Evolutionary conservation across 495 filamentous ascomycete genomes (phyloP).

Genomic region (Cryomyces minteri): DNA sequence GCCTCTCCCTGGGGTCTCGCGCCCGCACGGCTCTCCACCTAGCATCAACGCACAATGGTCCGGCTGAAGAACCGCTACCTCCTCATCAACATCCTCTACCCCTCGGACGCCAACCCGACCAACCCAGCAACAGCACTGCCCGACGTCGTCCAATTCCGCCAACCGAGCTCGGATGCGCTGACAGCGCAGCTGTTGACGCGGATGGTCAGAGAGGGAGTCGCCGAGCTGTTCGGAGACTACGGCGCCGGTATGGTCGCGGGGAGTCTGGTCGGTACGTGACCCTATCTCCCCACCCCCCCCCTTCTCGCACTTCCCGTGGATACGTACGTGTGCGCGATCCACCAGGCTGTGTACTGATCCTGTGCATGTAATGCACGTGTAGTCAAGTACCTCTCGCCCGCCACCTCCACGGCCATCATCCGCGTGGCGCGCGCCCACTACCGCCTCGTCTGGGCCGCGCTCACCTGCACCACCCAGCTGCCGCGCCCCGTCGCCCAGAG

Average conservation of each 20-base stretch:
- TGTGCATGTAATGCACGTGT: neutral
- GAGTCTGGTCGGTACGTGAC: conserved; percentile 38
- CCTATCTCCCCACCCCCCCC: neutral
- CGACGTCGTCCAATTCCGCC: conserved; percentile 48
- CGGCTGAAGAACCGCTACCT: conserved; percentile 92
- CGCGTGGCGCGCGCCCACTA: conserved; percentile 61
- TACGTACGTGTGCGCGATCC: too few species aligned
- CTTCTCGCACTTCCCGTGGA: conserved; percentile 1
- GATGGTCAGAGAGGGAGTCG: conserved; percentile 48
- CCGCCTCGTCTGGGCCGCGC: conserved; percentile 72
- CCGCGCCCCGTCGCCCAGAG: conserved; percentile 32
- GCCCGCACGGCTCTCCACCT: too few species aligned
- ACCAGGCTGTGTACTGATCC: neutral
- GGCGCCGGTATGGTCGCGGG: conserved; percentile 47
- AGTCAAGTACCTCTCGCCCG: conserved; percentile 87
- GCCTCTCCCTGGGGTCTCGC: too few species aligned
- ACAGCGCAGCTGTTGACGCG: conserved; percentile 42
- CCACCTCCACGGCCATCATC: conserved; percentile 88
- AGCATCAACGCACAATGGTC: conserved; percentile 44
- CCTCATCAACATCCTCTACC: conserved; percentile 79
- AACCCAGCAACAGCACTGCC: conserved; percentile 23
- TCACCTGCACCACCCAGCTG: conserved; percentile 63
- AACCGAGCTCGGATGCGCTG: conserved; percentile 51
- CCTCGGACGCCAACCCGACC: conserved; percentile 18
- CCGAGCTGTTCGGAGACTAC: conserved; percentile 75